These are phyloP conservation scores for Phyllosticta paracitricarpa DNA, from an alignment of 2,329 filamentous ascomycete species.

Conservation along the genomic window DNA sequence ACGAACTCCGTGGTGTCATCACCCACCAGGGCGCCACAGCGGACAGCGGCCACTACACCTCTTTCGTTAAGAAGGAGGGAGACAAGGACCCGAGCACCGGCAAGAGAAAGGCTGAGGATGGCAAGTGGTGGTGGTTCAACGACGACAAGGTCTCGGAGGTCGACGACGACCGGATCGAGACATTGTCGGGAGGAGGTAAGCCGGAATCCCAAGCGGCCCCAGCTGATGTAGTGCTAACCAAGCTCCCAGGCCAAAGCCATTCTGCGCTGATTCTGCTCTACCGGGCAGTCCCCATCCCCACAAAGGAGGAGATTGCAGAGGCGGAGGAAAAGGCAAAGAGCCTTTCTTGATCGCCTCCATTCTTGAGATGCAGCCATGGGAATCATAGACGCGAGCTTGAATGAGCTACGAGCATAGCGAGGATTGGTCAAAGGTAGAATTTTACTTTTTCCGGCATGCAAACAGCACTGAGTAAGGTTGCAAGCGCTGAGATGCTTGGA, in stretches of 20 bases:
- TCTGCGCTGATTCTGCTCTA: slow-evolving; percentile 75
- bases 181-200: slow-evolving; percentile 74
- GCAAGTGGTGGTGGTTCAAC: slow-evolving; percentile 99
- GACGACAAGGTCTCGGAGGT: slow-evolving; percentile 96
- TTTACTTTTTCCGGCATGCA: neutral
- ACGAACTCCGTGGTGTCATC: slow-evolving; percentile 87
- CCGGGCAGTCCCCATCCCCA: slow-evolving; percentile 49
- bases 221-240: slow-evolving; percentile 13
- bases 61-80: slow-evolving; percentile 88
- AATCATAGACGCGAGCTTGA: slow-evolving; percentile 6
- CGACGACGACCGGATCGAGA: slow-evolving; percentile 79
- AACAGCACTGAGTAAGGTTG: neutral
- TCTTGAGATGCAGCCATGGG: neutral
- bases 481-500: neutral
- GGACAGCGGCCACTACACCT: slow-evolving; percentile 95
- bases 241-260: slow-evolving; percentile 55
- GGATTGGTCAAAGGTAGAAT: neutral
- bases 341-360: neutral
- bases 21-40: slow-evolving; percentile 95
- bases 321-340: neutral
- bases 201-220: neutral
- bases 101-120: slow-evolving; percentile 71
- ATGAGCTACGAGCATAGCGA: slow-evolving; percentile 8
- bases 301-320: slow-evolving; percentile 6
- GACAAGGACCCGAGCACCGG: slow-evolving; percentile 63